These are phyloP conservation scores for Xylariaceae sp. DNA, from an alignment of 2,329 filamentous ascomycete species.

Conservation along the genomic window DNA sequence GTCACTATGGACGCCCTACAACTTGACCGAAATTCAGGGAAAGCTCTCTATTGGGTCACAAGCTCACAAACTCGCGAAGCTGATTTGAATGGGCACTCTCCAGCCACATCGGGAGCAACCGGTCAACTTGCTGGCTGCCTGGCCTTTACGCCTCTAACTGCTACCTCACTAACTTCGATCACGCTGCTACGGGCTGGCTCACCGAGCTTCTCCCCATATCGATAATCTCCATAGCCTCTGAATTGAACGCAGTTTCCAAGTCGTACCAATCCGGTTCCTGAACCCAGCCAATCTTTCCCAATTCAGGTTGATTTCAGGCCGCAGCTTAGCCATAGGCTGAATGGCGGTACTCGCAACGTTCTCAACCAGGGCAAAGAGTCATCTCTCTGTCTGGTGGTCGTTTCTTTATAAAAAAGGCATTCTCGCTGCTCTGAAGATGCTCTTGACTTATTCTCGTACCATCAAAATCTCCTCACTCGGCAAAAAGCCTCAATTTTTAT, in stretches of 20 bases:
- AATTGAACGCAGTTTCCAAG: background rate
- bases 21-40: constrained; percentile 9
- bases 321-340: constrained; percentile 12
- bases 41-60: background rate
- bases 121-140: constrained; percentile 4
- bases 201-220: background rate
- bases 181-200: background rate
- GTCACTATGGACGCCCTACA: constrained; percentile 1
- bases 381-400: background rate
- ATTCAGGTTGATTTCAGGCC: background rate
- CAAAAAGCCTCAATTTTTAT: background rate
- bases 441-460: too few species aligned
- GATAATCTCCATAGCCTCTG: background rate
- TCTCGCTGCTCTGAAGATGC: too few species aligned
- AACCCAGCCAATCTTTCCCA: background rate
- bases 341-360: background rate
- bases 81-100: background rate
- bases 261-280: background rate
- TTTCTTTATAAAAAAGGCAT: too few species aligned
- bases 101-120: constrained; percentile 1
- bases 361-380: background rate
- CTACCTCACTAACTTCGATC: background rate
- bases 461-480: background rate
- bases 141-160: background rate
- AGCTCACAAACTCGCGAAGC: background rate